Base-by-base conservation (phyloP, 2,329 filamentous ascomycete species). In the Pseudofabraea citricarpa region DNA sequence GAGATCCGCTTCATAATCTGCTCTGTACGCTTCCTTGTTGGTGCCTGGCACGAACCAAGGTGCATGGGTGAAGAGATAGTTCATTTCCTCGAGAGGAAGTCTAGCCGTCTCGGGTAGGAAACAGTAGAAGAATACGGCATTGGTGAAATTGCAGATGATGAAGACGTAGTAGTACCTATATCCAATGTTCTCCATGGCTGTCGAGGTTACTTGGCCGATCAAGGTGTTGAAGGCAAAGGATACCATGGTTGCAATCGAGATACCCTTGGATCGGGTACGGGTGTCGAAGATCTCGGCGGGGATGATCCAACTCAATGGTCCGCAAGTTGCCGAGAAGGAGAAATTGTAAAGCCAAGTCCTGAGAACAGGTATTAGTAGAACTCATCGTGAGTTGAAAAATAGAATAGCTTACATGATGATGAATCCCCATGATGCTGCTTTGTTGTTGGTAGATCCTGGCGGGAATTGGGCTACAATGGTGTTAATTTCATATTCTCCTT, bases 331-430 rank as follows among this genome's bases (percentile, higher is more conserved):
- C 3, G 75, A 83, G 71, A 88, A 90, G 32, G 74, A 83, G 67
- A 89, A 85, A 65, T 90, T 90, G 72, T 87, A 90, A 2, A 87
- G 60, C 86, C 86, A 90, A 1, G 85, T 90, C 46, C 49, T 56
- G 36, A n/a, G 70, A 48, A 89, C 6, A 15, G 6, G 27, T n/a
- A 15, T 31, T 31, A 31, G 27, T 31, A 15, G 19, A n/a, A 19
- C 20, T 41, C 19, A 18, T 5, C 15, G 21, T 32, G 4, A 38
- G 36, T 38, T n/a, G 26, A 15, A 24, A 18, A 39, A 18, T 13
- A 2, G 19, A 22, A 19, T 16, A 15, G 23, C 47, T 46, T 48
- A 54, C 55, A 81, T 75, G 44, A 77, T 71, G 48, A 90, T 90
- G 64, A 90, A 91, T 1, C 79, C 84, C 82, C 83, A 87, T 6